These are phyloP conservation scores for Aureobasidium uvarum DNA, from an alignment of 2,329 filamentous ascomycete genomes.

Conservation along the genomic window DNA sequence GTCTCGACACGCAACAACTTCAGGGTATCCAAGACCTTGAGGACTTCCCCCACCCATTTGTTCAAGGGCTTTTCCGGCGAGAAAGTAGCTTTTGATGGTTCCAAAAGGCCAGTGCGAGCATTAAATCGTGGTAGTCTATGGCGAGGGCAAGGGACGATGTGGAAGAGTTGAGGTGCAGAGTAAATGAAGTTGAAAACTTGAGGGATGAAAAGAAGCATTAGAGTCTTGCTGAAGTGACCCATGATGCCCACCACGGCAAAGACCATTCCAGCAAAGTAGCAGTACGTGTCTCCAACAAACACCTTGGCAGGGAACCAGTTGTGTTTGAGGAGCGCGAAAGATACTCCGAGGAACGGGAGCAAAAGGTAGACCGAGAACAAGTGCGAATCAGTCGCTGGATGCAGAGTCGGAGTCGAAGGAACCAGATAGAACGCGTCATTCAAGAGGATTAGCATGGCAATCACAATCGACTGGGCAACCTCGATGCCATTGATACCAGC, in stretches of 20 bases:
- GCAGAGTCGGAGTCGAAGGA: conserved; percentile 65
- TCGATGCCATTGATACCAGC: conserved; percentile 99
- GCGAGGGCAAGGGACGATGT: conserved; percentile 84
- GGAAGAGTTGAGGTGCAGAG: conserved; percentile 87
- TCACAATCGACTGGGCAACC: conserved; percentile 88
- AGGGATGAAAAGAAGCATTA: conserved; percentile 84
- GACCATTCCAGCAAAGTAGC: conserved; percentile 99
- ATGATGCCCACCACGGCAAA: conserved; percentile 96
- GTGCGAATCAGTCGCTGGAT: conserved; percentile 93
- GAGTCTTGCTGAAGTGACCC: conserved; percentile 96
- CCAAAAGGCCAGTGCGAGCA: conserved; percentile 75
- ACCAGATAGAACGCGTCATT: conserved; percentile 87
- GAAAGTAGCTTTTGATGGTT: conserved; percentile 78
- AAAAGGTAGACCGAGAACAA: conserved; percentile 94
- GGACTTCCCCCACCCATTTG: conserved; percentile 57
- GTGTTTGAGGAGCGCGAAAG: conserved; percentile 77
- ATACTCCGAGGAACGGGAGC: conserved; percentile 91
- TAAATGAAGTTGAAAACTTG: conserved; percentile 98
- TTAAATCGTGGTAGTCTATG: conserved; percentile 91
- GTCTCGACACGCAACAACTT: conserved; percentile 65
- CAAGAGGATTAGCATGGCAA: conserved; percentile 75
- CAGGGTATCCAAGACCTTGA: conserved; percentile 68
- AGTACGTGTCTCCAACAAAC: conserved; percentile 98
- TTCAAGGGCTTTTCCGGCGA: conserved; percentile 63
- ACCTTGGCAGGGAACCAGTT: conserved; percentile 96